Percentiles rank a stretch among this genome's conserved stretches.
Evolutionary conservation across 148 eudicot genomes (phyloP).

Genomic region (Amaranthus cruentus): DNA sequence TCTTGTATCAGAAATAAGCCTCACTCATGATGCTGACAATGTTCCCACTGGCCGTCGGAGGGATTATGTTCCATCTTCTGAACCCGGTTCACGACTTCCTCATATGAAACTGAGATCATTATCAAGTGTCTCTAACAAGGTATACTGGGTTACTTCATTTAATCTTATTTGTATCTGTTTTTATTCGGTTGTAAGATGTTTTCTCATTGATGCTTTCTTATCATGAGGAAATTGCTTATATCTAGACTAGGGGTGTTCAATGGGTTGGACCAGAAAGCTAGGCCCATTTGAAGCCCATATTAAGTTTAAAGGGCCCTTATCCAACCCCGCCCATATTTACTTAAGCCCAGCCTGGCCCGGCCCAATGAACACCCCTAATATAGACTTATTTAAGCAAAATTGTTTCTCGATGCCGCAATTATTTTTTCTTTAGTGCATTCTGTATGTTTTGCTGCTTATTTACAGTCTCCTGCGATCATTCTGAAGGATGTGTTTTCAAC

Average conservation of each 20-base stretch:
- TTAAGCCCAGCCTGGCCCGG: too few relatives aligned
- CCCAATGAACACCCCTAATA: too few relatives aligned
- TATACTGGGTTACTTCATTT: slow-evolving; percentile 22
- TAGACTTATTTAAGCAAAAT: too few relatives aligned
- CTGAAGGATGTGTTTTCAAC: slow-evolving; percentile 52
- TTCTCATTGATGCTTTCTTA: neutral
- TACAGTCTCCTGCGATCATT: slow-evolving; percentile 4
- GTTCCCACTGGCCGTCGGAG: slow-evolving; percentile 78
- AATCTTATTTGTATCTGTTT: neutral
- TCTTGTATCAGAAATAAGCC: slow-evolving; percentile 37
- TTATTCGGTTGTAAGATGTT: neutral
- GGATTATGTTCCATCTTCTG: slow-evolving; percentile 72
- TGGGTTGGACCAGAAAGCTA: too few relatives aligned
- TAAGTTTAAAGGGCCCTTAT: too few relatives aligned
- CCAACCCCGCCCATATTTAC: too few relatives aligned
- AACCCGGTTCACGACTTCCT: slow-evolving; percentile 90
- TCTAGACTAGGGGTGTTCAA: too few relatives aligned
- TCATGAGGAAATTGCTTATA: neutral
- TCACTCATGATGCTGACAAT: slow-evolving; percentile 26
- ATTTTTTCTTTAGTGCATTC: neutral
- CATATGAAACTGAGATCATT: slow-evolving; percentile 62
- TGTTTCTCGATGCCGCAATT: too few relatives aligned
- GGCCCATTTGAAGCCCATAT: too few relatives aligned
- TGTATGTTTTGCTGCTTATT: neutral
- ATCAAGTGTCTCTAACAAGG: slow-evolving; percentile 40